Evolutionary conservation across 2,329 filamentous ascomycete species (phyloP).

Genomic region (Rosellinia necatrix): DNA sequence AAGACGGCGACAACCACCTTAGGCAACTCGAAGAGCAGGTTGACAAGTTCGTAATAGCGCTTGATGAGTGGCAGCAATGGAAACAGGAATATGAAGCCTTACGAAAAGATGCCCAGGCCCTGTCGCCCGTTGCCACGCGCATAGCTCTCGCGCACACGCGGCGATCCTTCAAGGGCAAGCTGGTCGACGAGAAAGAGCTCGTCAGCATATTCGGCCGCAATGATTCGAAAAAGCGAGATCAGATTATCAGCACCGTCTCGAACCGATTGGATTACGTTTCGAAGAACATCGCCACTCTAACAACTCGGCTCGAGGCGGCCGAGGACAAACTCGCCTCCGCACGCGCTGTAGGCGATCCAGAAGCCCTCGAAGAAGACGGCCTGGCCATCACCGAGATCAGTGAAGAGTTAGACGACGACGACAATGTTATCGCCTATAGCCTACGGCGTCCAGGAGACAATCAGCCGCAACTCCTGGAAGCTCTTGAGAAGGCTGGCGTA

Average conservation of each 20-base stretch:
- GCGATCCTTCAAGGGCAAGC: constrained; percentile 63
- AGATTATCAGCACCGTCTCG: constrained; percentile 70
- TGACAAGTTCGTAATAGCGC: constrained; percentile 71
- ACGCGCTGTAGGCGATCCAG: constrained; percentile 62
- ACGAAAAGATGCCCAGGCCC: constrained; percentile 74
- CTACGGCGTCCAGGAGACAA: constrained; percentile 70
- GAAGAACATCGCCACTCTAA: constrained; percentile 74
- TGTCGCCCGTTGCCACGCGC: constrained; percentile 53
- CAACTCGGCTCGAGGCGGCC: constrained; percentile 59
- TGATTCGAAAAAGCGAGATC: constrained; percentile 57
- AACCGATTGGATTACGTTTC: constrained; percentile 88
- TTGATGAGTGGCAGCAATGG: constrained; percentile 88
- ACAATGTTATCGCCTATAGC: constrained; percentile 74
- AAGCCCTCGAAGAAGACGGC: constrained; percentile 67
- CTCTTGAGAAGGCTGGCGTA: constrained; percentile 77
- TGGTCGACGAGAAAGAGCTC: constrained; percentile 65
- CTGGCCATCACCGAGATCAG: constrained; percentile 87
- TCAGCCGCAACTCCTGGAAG: constrained; percentile 70
- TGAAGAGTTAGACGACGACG: constrained; percentile 90
- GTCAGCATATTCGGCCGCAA: constrained; percentile 53
- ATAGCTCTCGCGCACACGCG: constrained; percentile 63
- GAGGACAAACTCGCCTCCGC: constrained; percentile 73
- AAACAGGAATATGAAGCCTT: constrained; percentile 90
- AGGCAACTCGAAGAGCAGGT: constrained; percentile 77
- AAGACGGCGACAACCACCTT: constrained; percentile 75